Conservation (phyloP, 2,329 filamentous ascomycete species). For the Colletotrichum agaves region DNA sequence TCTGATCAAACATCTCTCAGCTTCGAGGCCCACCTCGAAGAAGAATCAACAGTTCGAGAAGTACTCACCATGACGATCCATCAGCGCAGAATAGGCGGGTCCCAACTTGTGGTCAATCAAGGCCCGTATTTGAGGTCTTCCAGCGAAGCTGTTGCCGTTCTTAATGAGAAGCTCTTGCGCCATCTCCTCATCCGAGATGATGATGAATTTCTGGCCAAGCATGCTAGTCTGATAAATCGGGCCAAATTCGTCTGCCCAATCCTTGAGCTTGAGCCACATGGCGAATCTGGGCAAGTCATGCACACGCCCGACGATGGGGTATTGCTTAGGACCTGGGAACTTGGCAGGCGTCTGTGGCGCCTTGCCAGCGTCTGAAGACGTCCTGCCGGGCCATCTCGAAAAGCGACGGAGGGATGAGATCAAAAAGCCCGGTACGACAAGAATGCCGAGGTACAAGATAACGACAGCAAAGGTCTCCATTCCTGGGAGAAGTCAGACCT, state of each 20-base stretch:
- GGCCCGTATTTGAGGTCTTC: slow-evolving; percentile 61
- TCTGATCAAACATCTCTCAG: slow-evolving; percentile 45
- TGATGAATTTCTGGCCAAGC: slow-evolving; percentile 53
- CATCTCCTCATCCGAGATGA: slow-evolving; percentile 60
- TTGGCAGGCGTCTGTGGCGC: slow-evolving; percentile 41
- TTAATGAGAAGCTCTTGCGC: slow-evolving; percentile 61
- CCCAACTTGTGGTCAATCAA: slow-evolving; percentile 61
- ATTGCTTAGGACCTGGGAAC: slow-evolving; percentile 60
- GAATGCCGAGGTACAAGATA: slow-evolving; percentile 56
- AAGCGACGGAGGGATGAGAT: slow-evolving; percentile 54
- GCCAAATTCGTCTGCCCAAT: slow-evolving; percentile 55
- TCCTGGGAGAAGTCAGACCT: not conserved
- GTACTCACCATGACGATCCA: slow-evolving; percentile 59
- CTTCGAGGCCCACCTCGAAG: too few species aligned
- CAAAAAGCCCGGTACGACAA: slow-evolving; percentile 52
- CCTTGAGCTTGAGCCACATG: slow-evolving; percentile 63
- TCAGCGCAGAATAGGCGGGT: slow-evolving; percentile 59
- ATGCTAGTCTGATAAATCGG: slow-evolving; percentile 57
- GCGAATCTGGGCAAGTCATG: slow-evolving; percentile 59
- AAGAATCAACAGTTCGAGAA: too few species aligned
- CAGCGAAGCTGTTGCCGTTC: slow-evolving; percentile 61
- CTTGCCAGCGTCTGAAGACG: not conserved
- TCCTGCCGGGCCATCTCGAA: slow-evolving; percentile 44
- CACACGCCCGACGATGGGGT: slow-evolving; percentile 59
- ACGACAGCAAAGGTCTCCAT: slow-evolving; percentile 53